phyloP scores from a whole-genome alignment of 768 basidiomycete genomes.

The Tremella fuciformis region DNA sequence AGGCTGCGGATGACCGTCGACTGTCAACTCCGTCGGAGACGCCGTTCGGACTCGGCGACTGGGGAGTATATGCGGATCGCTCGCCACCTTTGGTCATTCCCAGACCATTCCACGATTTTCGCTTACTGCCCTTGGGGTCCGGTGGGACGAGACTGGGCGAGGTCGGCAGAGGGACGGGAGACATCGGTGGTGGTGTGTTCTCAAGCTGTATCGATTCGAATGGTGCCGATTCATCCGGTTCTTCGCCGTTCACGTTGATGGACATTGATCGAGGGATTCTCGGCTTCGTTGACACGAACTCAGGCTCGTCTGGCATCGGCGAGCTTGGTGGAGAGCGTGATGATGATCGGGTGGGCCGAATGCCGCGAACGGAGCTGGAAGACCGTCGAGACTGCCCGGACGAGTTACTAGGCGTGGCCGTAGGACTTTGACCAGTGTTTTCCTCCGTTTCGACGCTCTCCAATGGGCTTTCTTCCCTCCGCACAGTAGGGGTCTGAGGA shows the following conservation, averaged over 20 bases:
- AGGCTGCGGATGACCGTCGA: neutral
- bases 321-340: neutral
- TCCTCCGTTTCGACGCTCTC: too few relatives aligned
- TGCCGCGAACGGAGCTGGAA: neutral
- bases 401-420: too few relatives aligned
- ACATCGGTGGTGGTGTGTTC: conserved; percentile 19
- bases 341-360: neutral
- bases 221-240: conserved; percentile 5
- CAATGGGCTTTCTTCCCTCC: too few relatives aligned
- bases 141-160: conserved; percentile 14
- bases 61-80: neutral
- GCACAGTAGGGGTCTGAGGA: too few relatives aligned
- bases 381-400: neutral
- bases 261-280: neutral
- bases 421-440: too few relatives aligned
- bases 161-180: conserved; percentile 13
- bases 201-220: conserved; percentile 25
- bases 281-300: neutral
- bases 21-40: neutral
- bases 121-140: neutral
- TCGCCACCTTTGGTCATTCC: conserved; percentile 8
- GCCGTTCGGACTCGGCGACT: neutral
- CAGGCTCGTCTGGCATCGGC: conserved; percentile 3
- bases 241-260: neutral
- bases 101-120: conserved; percentile 15